Percentiles rank a stretch among this genome's conserved stretches.
Evolutionary conservation across 768 basidiomycete genomes (phyloP).

Genomic region (Lyophyllum semitale): DNA sequence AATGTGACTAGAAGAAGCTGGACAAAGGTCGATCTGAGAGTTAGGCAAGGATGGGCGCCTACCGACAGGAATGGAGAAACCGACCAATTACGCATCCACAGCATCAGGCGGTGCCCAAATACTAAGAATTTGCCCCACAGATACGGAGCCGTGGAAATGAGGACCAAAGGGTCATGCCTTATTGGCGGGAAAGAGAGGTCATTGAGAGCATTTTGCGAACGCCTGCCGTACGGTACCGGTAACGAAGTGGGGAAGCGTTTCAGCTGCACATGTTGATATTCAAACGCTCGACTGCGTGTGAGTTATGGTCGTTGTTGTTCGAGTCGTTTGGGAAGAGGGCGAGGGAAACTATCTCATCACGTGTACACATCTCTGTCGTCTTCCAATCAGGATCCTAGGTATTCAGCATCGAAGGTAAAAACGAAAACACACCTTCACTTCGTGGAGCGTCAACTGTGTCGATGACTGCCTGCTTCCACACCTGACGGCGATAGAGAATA

Average conservation of each 20-base stretch:
- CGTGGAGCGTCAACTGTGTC: neutral
- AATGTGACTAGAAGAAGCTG: neutral
- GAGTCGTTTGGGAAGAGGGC: neutral
- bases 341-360: conserved; percentile 1
- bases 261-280: neutral
- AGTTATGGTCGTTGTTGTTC: neutral
- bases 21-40: neutral
- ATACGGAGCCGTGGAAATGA: neutral
- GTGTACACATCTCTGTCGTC: neutral
- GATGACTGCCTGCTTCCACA: neutral
- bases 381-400: neutral
- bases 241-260: neutral
- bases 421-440: neutral
- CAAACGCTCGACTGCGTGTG: neutral
- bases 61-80: neutral
- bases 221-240: neutral
- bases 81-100: neutral
- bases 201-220: neutral
- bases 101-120: neutral
- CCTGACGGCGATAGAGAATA: neutral
- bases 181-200: neutral
- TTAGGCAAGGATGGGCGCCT: neutral
- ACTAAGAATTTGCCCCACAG: neutral
- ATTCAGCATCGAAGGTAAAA: neutral
- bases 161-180: neutral